These are phyloP conservation scores for Nephelium lappaceum DNA, from an alignment of 345 rosid genomes.

Conservation along the genomic window DNA sequence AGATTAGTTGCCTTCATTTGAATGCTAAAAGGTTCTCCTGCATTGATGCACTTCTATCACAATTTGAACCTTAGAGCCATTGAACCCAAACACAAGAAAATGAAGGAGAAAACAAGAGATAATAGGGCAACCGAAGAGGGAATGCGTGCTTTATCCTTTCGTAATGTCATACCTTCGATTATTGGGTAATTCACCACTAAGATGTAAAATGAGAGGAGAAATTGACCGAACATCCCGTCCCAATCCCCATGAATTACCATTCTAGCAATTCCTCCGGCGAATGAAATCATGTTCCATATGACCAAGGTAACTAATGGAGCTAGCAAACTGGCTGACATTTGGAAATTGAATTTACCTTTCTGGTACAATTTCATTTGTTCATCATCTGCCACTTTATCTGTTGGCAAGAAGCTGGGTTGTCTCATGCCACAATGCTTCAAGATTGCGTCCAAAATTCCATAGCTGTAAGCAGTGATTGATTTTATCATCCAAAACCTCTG, in stretches of 20 bases:
- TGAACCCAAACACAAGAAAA: conserved; percentile 16
- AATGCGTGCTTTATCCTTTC: conserved; percentile 31
- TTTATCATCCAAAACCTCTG: conserved; percentile 21
- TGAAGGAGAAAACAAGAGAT: background rate
- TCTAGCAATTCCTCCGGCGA: conserved; percentile 22
- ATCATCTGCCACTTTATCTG: conserved; percentile 22
- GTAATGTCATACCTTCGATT: conserved; percentile 28
- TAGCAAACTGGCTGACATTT: conserved; percentile 15
- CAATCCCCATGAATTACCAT: background rate
- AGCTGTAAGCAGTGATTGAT: conserved; percentile 20
- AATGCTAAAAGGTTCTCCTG: background rate
- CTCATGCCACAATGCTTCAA: conserved; percentile 17
- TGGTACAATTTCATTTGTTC: conserved; percentile 21
- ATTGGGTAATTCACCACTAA: conserved; percentile 28
- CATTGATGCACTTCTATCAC: background rate
- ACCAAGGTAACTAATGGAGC: conserved; percentile 23
- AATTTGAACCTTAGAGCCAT: background rate
- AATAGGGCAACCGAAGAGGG: background rate
- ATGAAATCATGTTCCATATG: conserved; percentile 24
- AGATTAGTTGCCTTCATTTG: background rate
- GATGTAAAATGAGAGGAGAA: conserved; percentile 28
- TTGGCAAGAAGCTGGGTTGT: conserved; percentile 24
- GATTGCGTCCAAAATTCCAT: conserved; percentile 1
- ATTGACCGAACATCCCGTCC: conserved; percentile 26
- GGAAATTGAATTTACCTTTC: conserved; percentile 29